These are phyloP conservation scores for Candida loeiensis DNA, from an alignment of 805 yeast genomes.

Conservation along the genomic window DNA sequence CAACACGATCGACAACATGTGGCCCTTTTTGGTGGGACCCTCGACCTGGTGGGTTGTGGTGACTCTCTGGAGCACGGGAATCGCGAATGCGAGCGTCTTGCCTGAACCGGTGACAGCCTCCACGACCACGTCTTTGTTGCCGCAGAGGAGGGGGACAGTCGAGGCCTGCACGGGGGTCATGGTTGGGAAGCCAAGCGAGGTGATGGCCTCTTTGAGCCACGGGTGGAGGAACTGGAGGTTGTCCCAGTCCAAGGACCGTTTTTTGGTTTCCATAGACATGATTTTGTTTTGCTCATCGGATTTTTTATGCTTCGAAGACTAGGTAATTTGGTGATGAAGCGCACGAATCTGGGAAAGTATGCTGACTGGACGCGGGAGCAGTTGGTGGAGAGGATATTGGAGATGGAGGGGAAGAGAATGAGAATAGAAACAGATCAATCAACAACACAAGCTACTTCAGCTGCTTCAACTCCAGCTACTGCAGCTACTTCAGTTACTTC, in stretches of 20 bases:
- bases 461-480: background rate
- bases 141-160: conserved; percentile 77
- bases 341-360: conserved; percentile 33
- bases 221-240: conserved; percentile 54
- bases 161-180: conserved; percentile 99
- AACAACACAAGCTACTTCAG: too few species aligned
- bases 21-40: conserved; percentile 52
- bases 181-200: conserved; percentile 66
- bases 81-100: conserved; percentile 86
- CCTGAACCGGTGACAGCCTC: conserved; percentile 99
- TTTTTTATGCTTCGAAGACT: conserved; percentile 7
- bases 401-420: conserved; percentile 59
- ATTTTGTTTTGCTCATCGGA: conserved; percentile 8
- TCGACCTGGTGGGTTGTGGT: conserved; percentile 24
- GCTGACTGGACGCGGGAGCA: conserved; percentile 63
- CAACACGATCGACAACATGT: conserved; percentile 66
- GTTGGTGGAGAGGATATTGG: conserved; percentile 52
- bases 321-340: conserved; percentile 3
- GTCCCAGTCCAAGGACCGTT: conserved; percentile 58
- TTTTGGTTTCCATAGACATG: conserved; percentile 21
- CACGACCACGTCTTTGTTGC: conserved; percentile 91
- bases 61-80: conserved; percentile 76
- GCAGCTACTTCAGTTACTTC: background rate
- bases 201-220: conserved; percentile 70
- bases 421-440: too few species aligned